A percentile compares a stretch with the other conserved stretches of the same genome.
These are phyloP conservation scores for Microdochium paspali DNA, from an alignment of 2,329 filamentous ascomycete species.

Conservation along the genomic window DNA sequence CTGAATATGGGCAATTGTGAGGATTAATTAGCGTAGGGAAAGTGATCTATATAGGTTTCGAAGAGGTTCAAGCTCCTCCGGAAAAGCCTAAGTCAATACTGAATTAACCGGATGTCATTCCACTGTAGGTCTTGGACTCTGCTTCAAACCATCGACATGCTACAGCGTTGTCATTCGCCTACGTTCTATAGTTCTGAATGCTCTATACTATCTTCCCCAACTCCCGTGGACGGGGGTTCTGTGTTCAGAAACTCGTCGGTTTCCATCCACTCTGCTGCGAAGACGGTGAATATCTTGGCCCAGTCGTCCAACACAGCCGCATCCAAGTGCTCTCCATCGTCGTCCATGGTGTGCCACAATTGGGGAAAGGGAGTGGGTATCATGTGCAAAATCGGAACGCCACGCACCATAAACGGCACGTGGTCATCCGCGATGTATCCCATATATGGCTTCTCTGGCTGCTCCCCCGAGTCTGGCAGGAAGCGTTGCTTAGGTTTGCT, in stretches of 20 bases:
- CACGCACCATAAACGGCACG: slow-evolving; percentile 76
- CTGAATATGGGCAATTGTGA: no score
- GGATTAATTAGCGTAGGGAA: no score
- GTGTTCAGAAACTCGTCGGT: slow-evolving; percentile 30
- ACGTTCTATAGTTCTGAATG: slow-evolving; percentile 11
- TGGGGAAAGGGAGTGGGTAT: slow-evolving; percentile 75
- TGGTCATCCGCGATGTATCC: slow-evolving; percentile 75
- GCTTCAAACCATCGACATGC: no score
- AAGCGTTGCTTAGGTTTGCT: slow-evolving; percentile 43
- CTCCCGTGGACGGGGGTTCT: slow-evolving; percentile 3
- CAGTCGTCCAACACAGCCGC: slow-evolving; percentile 75
- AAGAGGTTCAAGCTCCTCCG: no score
- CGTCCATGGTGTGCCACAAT: slow-evolving; percentile 80
- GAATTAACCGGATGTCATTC: no score
- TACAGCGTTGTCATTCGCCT: no score
- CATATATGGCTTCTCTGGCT: slow-evolving; percentile 32
- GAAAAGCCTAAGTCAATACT: no score
- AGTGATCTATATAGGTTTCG: no score
- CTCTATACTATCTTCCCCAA: slow-evolving; percentile 6
- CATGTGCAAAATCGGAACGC: slow-evolving; percentile 81
- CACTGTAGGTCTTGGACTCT: no score
- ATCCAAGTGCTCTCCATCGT: slow-evolving; percentile 81
- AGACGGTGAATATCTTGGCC: slow-evolving; percentile 74
- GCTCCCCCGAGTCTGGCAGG: slow-evolving; percentile 54
- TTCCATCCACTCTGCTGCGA: slow-evolving; percentile 89